Base-by-base conservation (phyloP, 2,329 filamentous ascomycete genomes). In the Trichoderma aggressivum region DNA sequence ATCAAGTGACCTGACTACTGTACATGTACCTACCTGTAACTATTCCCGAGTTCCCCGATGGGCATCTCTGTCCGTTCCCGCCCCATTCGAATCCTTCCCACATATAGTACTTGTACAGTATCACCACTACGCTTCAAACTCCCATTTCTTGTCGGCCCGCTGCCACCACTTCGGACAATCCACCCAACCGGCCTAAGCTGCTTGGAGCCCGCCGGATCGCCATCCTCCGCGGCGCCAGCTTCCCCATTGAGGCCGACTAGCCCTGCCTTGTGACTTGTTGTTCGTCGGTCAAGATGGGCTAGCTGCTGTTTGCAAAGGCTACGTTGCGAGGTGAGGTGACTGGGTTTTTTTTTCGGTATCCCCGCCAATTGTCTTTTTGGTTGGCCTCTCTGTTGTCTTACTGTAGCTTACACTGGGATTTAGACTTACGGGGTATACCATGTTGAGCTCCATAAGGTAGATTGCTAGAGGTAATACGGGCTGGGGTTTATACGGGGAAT, bases 341-440 rank as follows among this genome's bases (percentile, higher is more conserved):
- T 11, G 30, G n/a, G n/a, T n/a, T n/a, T 14, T 50, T 66, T 65
- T 66, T 66, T 66, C 63, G 63, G 63, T 66, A 58, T 66, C 63
- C 50, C 63, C 63, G 63, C 18, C 32, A 3, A 11, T 28, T 24
- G 2, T 7, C 12, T 11, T 28, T 7, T n/a, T n/a, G 28, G 28
- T 14, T 18, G 28, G n/a, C 5, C 16, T 55, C 11, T 53, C 18
- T 64, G 39, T 24, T 28, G 8, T 24, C 50, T 66, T 21, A 16
- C n/a, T 14, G 7, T n/a, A 8, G 18, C 39, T 43, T 43, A 16
- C 21, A 11, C 43, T 16, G 43, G 11, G 36, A 32, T 8, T 43
- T 43, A 43, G 39, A 43, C 21, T 62, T 62, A 16, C 36, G 10
- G 60, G 60, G 39, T 28, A 30, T 26, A 36, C n/a, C 36, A 24